phyloP scores from a whole-genome alignment of 495 filamentous ascomycete genomes.

The Penicillium atrosanguineum region DNA sequence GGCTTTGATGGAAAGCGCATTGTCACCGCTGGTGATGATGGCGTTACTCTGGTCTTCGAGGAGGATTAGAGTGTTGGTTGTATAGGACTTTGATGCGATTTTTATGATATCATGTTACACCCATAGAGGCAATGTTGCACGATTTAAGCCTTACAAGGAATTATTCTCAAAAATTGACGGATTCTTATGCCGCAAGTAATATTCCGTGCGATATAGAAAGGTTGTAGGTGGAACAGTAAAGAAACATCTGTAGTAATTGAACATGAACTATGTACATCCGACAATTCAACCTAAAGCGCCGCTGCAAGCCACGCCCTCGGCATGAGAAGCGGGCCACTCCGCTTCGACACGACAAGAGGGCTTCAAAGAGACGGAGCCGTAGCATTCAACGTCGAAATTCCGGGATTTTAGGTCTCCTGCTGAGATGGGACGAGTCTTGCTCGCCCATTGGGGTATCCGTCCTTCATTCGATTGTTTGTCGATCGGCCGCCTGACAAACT shows the following conservation, averaged over 20 bases:
- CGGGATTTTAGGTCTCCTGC: constrained; percentile 10
- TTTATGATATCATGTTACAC: constrained; percentile 26
- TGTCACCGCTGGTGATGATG: constrained; percentile 88
- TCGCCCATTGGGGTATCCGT: constrained; percentile 30
- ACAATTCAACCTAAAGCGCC: constrained; percentile 41
- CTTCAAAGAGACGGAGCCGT: constrained; percentile 2
- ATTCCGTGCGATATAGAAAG: neutral
- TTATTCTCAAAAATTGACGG: neutral
- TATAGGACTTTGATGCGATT: constrained; percentile 9
- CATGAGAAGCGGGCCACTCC: constrained; percentile 9
- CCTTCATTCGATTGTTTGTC: constrained; percentile 19
- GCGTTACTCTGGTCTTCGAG: constrained; percentile 68
- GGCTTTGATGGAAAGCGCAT: constrained; percentile 63
- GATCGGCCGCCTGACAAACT: constrained; percentile 10
- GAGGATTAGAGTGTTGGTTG: constrained; percentile 20
- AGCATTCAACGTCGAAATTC: constrained; percentile 11
- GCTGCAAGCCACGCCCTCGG: constrained; percentile 13
- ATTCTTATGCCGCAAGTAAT: neutral
- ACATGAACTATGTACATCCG: constrained; percentile 45
- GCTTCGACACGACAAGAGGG: constrained; percentile 9
- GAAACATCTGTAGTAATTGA: constrained; percentile 34
- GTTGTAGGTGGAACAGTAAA: constrained; percentile 13
- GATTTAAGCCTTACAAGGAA: neutral
- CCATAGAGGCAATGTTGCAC: constrained; percentile 3
- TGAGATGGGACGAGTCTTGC: constrained; percentile 14